These are phyloP conservation scores for Hirsutella thompsonii DNA, from an alignment of 2,329 filamentous ascomycete genomes.

Conservation along the genomic window DNA sequence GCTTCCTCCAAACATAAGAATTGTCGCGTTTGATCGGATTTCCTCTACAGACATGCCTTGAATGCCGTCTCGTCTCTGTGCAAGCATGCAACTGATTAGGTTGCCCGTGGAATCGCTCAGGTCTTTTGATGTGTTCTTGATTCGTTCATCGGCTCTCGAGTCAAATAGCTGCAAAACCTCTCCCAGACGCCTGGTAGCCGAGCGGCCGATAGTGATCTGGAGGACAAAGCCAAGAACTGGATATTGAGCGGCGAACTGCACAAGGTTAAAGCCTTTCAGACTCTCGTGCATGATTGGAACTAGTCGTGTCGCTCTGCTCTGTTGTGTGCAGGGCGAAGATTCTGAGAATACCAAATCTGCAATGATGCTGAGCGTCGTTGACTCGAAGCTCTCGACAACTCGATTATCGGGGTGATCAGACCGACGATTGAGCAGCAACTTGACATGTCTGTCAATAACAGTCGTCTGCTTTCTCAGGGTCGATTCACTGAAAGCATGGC, in stretches of 20 bases:
- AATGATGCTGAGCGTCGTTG: constrained; percentile 28
- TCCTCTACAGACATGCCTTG: constrained; percentile 19
- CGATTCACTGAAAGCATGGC: constrained; percentile 16
- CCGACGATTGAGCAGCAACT: constrained; percentile 11
- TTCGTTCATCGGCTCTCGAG: no score
- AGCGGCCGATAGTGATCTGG: not conserved
- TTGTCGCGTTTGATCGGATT: constrained; percentile 12
- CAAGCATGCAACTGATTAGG: constrained; percentile 15
- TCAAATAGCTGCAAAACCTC: no score
- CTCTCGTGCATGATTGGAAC: constrained; percentile 9
- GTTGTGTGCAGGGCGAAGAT: constrained; percentile 21
- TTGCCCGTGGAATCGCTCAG: constrained; percentile 8
- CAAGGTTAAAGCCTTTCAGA: constrained; percentile 1
- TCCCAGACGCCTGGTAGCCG: no score
- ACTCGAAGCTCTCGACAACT: constrained; percentile 22
- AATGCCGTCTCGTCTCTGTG: constrained; percentile 14
- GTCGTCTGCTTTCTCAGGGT: constrained; percentile 17
- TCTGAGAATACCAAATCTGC: constrained; percentile 27
- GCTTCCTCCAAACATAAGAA: constrained; percentile 16
- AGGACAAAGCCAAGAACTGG: constrained; percentile 1
- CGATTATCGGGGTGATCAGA: constrained; percentile 6
- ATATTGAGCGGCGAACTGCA: constrained; percentile 4
- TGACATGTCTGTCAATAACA: constrained; percentile 12
- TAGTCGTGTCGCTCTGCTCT: constrained; percentile 13
- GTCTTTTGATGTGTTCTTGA: constrained; percentile 10